Conservation (phyloP, 495 filamentous ascomycete species). For the Ascobolus immersus region DNA sequence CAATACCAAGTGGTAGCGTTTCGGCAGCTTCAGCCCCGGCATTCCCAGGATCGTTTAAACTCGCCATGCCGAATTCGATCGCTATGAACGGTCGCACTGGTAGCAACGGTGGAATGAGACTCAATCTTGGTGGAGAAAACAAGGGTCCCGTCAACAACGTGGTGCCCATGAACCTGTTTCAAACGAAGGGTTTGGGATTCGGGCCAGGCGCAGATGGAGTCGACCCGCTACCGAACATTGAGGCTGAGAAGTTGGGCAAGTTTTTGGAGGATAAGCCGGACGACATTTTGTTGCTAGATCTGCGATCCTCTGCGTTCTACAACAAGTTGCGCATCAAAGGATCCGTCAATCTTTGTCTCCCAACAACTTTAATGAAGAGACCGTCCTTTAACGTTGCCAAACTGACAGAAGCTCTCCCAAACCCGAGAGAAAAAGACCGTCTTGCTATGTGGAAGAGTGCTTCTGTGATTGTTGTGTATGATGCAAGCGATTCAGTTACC, state of each 20-base stretch:
- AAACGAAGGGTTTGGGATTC: constrained; percentile 31
- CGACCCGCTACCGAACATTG: constrained; percentile 31
- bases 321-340: constrained; percentile 44
- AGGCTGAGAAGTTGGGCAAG: constrained; percentile 38
- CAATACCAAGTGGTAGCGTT: constrained; percentile 11
- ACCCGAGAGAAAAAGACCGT: constrained; percentile 39
- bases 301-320: constrained; percentile 67
- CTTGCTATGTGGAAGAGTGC: constrained; percentile 54
- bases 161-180: constrained; percentile 4
- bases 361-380: constrained; percentile 76
- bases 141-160: neutral
- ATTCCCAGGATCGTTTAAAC: too few relatives aligned
- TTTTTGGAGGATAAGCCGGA: constrained; percentile 28
- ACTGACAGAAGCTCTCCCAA: constrained; percentile 64
- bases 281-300: constrained; percentile 53
- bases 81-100: constrained; percentile 7
- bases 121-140: neutral
- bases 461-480: constrained; percentile 65
- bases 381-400: constrained; percentile 80
- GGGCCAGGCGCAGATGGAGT: constrained; percentile 23
- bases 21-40: constrained; percentile 7
- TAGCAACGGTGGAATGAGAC: neutral
- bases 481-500: constrained; percentile 47
- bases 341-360: constrained; percentile 81
- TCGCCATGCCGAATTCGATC: too few relatives aligned